Evolutionary conservation across 1,139 yeast species (phyloP).

Genomic region (Candida labiduridarum): DNA sequence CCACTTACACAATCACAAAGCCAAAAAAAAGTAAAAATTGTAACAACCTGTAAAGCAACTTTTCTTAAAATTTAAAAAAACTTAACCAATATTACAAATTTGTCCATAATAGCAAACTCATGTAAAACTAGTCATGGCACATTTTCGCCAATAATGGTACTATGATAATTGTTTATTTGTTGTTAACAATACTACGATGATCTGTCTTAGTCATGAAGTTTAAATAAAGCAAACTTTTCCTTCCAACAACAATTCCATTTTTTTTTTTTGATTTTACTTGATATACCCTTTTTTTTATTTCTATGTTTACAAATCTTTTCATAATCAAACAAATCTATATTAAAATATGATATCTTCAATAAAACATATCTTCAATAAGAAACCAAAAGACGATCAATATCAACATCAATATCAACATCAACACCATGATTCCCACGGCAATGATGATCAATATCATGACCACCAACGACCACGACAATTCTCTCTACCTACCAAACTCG

Average conservation of each 20-base stretch:
- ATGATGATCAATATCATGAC: not conserved
- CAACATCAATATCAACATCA: not conserved
- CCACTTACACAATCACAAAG: too few species aligned
- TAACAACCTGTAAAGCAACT: too few species aligned
- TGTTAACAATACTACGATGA: too few species aligned
- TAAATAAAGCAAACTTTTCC: too few species aligned
- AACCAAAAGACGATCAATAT: not conserved
- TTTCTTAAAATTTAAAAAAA: too few species aligned
- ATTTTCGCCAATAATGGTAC: too few species aligned
- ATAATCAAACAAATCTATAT: not conserved
- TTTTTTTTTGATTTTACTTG: too few species aligned
- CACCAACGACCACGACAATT: not conserved
- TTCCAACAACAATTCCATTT: too few species aligned
- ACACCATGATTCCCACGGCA: not conserved
- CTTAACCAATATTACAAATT: not conserved
- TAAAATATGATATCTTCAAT: not conserved
- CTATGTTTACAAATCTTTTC: not conserved
- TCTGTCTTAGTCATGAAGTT: too few species aligned
- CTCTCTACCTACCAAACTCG: not conserved
- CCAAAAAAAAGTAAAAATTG: too few species aligned
- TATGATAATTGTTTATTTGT: too few species aligned
- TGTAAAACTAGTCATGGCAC: too few species aligned
- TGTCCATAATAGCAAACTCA: not conserved
- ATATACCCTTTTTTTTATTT: not conserved
- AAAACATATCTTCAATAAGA: not conserved